phyloP scores from a whole-genome alignment of 2,329 filamentous ascomycete species.

The Trichoderma hamatum region DNA sequence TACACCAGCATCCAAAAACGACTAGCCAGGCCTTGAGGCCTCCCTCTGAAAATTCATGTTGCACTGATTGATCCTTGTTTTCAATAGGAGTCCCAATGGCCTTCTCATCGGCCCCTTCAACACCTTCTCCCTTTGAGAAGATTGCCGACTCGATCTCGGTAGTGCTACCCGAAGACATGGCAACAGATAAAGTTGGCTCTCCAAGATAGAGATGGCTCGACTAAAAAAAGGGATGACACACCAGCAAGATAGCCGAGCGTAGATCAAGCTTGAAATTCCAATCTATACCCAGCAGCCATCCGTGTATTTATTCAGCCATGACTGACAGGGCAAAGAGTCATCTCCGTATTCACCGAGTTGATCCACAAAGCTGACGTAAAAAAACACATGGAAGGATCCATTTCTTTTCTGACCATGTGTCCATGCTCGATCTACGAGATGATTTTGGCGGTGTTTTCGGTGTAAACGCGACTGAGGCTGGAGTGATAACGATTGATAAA shows the following conservation, averaged over 20 bases:
- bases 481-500: not conserved
- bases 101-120: not conserved
- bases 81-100: not conserved
- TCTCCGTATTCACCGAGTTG: conserved; percentile 14
- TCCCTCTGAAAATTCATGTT: conserved; percentile 7
- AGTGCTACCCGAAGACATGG: conserved; percentile 15
- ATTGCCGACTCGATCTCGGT: conserved; percentile 21
- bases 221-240: not conserved
- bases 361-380: not conserved
- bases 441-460: conserved; percentile 1
- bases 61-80: not conserved
- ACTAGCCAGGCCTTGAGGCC: conserved; percentile 15
- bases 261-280: not conserved
- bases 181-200: not conserved
- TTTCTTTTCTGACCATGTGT: not conserved
- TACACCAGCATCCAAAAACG: conserved; percentile 17
- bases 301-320: not conserved
- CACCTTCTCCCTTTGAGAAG: not conserved
- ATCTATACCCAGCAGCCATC: not conserved
- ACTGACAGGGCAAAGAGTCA: not conserved
- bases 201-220: not conserved
- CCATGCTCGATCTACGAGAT: conserved; percentile 16
- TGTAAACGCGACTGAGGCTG: not conserved
- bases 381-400: not conserved
- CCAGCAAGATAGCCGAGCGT: conserved; percentile 10